A percentile compares a stretch with the other conserved stretches of the same genome.
These are phyloP conservation scores for Notholithocarpus densiflorus DNA, from an alignment of 306 rosid genomes.

Conservation along the genomic window DNA sequence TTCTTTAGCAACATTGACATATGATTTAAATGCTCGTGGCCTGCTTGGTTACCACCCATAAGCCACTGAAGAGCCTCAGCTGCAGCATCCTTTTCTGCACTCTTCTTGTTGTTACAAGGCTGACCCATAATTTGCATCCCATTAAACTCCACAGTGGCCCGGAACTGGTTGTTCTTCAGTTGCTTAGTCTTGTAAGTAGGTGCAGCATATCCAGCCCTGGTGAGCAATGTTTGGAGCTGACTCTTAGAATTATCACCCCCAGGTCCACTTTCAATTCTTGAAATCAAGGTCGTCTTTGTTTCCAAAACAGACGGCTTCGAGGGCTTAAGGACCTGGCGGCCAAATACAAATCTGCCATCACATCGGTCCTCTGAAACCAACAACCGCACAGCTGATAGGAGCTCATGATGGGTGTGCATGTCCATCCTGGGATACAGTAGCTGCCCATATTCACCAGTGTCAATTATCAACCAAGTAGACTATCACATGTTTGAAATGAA, in stretches of 20 bases:
- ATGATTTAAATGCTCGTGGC: constrained; percentile 54
- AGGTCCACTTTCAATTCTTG: constrained; percentile 95
- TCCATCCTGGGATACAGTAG: constrained; percentile 69
- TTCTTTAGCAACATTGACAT: constrained; percentile 76
- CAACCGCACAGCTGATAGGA: constrained; percentile 71
- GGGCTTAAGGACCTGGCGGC: constrained; percentile 52
- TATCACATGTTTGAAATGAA: background rate
- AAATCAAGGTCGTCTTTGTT: constrained; percentile 47
- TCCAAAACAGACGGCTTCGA: constrained; percentile 34
- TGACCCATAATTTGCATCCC: constrained; percentile 83
- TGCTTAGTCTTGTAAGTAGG: constrained; percentile 74
- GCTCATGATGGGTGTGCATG: constrained; percentile 55
- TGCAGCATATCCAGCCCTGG: constrained; percentile 80
- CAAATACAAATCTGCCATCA: constrained; percentile 74
- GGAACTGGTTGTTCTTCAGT: constrained; percentile 62
- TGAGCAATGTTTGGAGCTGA: constrained; percentile 87
- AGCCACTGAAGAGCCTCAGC: constrained; percentile 93
- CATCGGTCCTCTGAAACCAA: constrained; percentile 56
- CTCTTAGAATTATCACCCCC: constrained; percentile 98
- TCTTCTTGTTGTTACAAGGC: constrained; percentile 84
- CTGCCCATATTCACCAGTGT: constrained; percentile 39
- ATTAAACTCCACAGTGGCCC: constrained; percentile 64
- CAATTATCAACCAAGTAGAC: background rate
- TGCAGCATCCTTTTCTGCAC: constrained; percentile 94
- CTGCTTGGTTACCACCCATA: constrained; percentile 56